These are phyloP conservation scores for Monosporascus sp. DNA, from an alignment of 2,329 filamentous ascomycete genomes.

Conservation along the genomic window DNA sequence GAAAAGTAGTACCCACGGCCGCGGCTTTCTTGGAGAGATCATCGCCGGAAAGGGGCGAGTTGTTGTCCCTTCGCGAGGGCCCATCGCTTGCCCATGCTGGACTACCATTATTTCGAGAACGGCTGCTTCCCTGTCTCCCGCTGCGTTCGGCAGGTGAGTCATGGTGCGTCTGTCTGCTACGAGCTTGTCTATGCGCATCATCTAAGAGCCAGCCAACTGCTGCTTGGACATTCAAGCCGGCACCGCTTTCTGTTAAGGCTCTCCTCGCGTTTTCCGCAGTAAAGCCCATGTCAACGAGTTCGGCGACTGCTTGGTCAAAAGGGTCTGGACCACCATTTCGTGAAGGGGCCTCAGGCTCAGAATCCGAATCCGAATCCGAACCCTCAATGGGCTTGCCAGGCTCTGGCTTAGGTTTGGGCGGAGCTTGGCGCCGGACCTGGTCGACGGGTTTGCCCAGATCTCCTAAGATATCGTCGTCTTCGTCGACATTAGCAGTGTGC, in stretches of 20 bases:
- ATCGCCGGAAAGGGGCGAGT: slow-evolving; percentile 53
- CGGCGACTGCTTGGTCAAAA: slow-evolving; percentile 75
- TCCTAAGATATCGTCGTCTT: slow-evolving; percentile 62
- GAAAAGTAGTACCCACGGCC: slow-evolving; percentile 73
- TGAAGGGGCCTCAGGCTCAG: slow-evolving; percentile 30
- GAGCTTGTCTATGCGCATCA: slow-evolving; percentile 80
- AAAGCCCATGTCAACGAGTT: slow-evolving; percentile 94
- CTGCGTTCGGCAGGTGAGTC: slow-evolving; percentile 38
- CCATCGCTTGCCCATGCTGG: slow-evolving; percentile 62
- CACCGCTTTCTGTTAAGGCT: slow-evolving; percentile 74
- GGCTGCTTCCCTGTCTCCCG: slow-evolving; percentile 30
- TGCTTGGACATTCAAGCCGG: slow-evolving; percentile 73
- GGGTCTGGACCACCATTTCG: slow-evolving; percentile 43
- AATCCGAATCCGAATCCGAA: slow-evolving; percentile 41
- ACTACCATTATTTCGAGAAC: slow-evolving; percentile 32
- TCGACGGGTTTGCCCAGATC: slow-evolving; percentile 61
- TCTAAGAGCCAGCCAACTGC: slow-evolving; percentile 88
- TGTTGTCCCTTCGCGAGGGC: slow-evolving; percentile 46
- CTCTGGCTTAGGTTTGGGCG: slow-evolving; percentile 36
- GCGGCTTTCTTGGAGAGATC: slow-evolving; percentile 79
- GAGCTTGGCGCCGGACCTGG: slow-evolving; percentile 49
- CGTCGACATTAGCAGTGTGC: slow-evolving; percentile 26
- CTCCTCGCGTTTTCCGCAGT: slow-evolving; percentile 74
- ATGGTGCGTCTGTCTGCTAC: slow-evolving; percentile 59
- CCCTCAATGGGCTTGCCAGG: slow-evolving; percentile 53